Evolutionary conservation across 345 rosid genomes (phyloP).

Genomic region (Eucalyptus erythrocorys): DNA sequence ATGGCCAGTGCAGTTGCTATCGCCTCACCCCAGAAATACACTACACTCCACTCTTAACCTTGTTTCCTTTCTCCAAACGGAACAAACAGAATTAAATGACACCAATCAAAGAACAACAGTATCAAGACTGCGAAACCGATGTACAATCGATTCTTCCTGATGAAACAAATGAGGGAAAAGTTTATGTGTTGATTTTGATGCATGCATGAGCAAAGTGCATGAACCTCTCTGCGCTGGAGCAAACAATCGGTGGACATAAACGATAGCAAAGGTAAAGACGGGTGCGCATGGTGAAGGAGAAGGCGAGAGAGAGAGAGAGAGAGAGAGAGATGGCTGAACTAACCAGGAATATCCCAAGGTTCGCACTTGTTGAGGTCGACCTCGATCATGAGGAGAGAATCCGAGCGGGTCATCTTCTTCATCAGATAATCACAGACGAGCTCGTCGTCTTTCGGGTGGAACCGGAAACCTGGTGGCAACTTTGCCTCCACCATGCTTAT

Average conservation of each 20-base stretch:
- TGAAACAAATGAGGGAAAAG: not conserved
- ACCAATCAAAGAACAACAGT: not conserved
- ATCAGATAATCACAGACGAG: slow-evolving; percentile 83
- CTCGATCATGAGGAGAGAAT: slow-evolving; percentile 38
- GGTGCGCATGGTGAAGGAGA: not conserved
- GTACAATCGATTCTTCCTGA: not conserved
- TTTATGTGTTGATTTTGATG: not conserved
- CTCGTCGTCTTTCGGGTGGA: slow-evolving; percentile 86
- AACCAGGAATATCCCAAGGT: slow-evolving; percentile 97
- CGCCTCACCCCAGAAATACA: not conserved
- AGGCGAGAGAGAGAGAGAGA: not conserved
- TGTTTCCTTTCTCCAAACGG: not conserved
- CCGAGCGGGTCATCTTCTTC: slow-evolving; percentile 19
- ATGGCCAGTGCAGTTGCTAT: slow-evolving; percentile 1
- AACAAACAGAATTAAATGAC: not conserved
- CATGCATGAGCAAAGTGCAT: not conserved
- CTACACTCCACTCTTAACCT: not conserved
- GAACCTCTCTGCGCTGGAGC: not conserved
- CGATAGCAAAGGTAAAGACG: not conserved
- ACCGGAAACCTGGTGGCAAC: slow-evolving; percentile 87
- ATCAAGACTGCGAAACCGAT: not conserved
- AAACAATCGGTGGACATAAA: not conserved
- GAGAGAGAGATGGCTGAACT: not conserved
- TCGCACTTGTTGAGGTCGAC: slow-evolving; percentile 94
- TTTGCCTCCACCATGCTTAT: slow-evolving; percentile 67